Evolutionary conservation across 2,329 filamentous ascomycete genomes (phyloP).

Genomic region (Westerdykella sp.): DNA sequence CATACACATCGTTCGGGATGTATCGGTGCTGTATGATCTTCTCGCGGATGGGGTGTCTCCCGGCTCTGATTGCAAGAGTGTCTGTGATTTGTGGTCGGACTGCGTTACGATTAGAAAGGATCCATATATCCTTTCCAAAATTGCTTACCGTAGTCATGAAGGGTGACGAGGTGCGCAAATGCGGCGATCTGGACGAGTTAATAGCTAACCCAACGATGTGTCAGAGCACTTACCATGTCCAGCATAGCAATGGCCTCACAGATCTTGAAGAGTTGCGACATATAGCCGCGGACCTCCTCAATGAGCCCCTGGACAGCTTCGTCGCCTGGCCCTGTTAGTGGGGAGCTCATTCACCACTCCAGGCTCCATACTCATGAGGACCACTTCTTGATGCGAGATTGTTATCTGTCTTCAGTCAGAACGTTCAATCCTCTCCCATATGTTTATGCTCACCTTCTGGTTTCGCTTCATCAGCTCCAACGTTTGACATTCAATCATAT

Average conservation of each 20-base stretch:
- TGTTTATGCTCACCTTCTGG: slow-evolving; percentile 30
- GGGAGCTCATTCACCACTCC: neutral
- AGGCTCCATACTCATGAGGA: slow-evolving; percentile 58
- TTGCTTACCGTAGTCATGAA: slow-evolving; percentile 50
- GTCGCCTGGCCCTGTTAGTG: slow-evolving; percentile 45
- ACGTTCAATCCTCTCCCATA: neutral
- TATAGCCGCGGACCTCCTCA: slow-evolving; percentile 61
- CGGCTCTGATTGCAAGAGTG: slow-evolving; percentile 65
- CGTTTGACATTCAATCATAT: slow-evolving; percentile 81
- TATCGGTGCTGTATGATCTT: slow-evolving; percentile 63
- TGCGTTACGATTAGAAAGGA: slow-evolving; percentile 9
- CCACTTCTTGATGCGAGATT: slow-evolving; percentile 75
- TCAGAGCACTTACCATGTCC: slow-evolving; percentile 60
- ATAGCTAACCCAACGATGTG: neutral
- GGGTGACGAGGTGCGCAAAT: slow-evolving; percentile 58
- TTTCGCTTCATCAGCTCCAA: slow-evolving; percentile 75
- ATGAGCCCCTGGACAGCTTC: slow-evolving; percentile 66
- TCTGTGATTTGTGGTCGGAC: slow-evolving; percentile 62
- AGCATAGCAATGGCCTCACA: slow-evolving; percentile 81
- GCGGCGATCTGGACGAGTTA: slow-evolving; percentile 18
- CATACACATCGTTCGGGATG: slow-evolving; percentile 86
- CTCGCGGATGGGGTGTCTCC: slow-evolving; percentile 73
- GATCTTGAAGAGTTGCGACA: slow-evolving; percentile 70
- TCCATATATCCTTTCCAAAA: neutral
- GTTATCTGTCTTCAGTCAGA: slow-evolving; percentile 55